Base-by-base conservation (phyloP, 805 yeast genomes). In the Candida qinlingensis region DNA sequence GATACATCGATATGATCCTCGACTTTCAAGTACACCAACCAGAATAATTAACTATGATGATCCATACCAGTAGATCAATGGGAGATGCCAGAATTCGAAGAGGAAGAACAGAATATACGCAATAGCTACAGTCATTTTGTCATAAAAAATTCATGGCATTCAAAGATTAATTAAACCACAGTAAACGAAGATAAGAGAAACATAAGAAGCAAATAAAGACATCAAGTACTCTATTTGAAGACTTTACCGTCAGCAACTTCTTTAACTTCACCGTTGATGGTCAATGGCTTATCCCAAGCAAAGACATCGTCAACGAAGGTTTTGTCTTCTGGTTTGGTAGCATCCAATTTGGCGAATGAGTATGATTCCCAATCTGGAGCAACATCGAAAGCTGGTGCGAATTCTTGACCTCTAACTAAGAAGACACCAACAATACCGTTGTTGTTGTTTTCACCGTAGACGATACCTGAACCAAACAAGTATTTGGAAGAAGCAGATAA, bases 321-420 rank as follows among this genome's bases (percentile, higher is more conserved):
- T 73, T 78, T 84, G 77, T 79, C 87, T 67, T 80, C 94, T 59
- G 79, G 81, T 60, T 80, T 80, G 63, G 89, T 62, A 53, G 85
- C 79, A 68, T 92, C 97, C 65, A 92, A 77, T 77, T 87, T 83
- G 67, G 81, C 74, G 86, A 80, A 89, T 51, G 69, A 67, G 77
- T 88, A 92, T 44, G 97, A 88, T 76, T 92, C 98, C 96, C 96
- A 90, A 76, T 94, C 99, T 72, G 99, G 97, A 67, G 98, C 99
- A 71, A 94, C 98, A 58, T 92, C 87, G 67, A 92, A 89, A 55
- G 97, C 99, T 71, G 97, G 96, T 49, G 62, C 79, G 67, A 62
- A 74, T 54, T 92, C 96, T 74, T 92, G 88, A 64, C 99, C 99
- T 77, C 98, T 90, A 66, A 92, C 84, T 66, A 94, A 73, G 80